Evolutionary conservation across 2,329 filamentous ascomycete genomes (phyloP), one percentile per base, ranked within the genome.

Genomic region (Penicillium sp.): DNA sequence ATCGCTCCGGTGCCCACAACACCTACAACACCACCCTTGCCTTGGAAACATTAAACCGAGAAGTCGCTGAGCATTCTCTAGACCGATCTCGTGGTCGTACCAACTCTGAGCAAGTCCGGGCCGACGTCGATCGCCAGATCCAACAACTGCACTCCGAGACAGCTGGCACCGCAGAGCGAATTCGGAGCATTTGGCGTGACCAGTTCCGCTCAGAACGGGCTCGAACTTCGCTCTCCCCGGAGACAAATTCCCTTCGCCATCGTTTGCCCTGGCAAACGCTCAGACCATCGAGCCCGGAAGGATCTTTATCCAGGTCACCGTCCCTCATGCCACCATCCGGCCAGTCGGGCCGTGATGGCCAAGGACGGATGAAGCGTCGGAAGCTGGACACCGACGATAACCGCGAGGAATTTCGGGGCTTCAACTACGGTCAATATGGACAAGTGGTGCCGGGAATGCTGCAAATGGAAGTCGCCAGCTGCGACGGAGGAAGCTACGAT

Each of bases 391-490:
- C 84, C 1, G 87, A 89, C 61, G 81, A 81, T 47, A 74, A 80
- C 15, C 75, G 80, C 27, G 73, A 78, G 59, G 75, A 73, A 4
- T 64, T 71, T n/a, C 71, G 69, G 59, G 84, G 82, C 2, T 90
- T 93, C 71, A 87, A 84, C 61, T 97, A 97, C 72, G 93, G 93
- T 23, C 87, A 87, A 67, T 91, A 89, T 72, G 93, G 93, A 19
- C 93, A 96, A 75, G 89, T 96, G 17, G 89, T 94, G 59, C 85
- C 91, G 0, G 93, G 92, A 4, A 83, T 85, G 62, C 78, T 97
- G 68, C 88, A 84, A 61, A 91, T 97, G 90, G 90, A 96, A 71
- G 87, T 97, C 61, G 84, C 90, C 49, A 94, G 88, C 79, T 97
- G 92, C 70, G 93, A 97, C 73, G 92, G 91, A 41, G 92, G 93